Conservation (phyloP, 2,329 filamentous ascomycete genomes). For the Tolypocladium guangdongense region DNA sequence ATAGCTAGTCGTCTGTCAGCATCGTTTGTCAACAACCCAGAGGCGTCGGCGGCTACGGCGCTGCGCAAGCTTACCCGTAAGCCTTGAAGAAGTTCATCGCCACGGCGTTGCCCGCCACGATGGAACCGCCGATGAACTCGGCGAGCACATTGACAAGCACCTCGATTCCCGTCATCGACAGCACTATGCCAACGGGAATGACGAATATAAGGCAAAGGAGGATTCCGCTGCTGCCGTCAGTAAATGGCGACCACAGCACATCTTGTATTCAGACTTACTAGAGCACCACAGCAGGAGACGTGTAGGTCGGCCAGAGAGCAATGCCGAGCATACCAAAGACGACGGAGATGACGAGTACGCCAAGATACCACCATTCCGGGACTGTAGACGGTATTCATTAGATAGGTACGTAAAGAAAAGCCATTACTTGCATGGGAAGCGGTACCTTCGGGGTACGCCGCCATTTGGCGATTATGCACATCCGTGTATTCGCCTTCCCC, state of each 20-base stretch:
- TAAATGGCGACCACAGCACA: neutral
- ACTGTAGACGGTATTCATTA: slow-evolving; percentile 9
- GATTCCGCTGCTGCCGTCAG: slow-evolving; percentile 16
- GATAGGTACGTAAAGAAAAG: no score
- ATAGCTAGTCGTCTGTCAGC: slow-evolving; percentile 9
- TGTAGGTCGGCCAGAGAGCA: slow-evolving; percentile 29
- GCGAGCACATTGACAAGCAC: slow-evolving; percentile 33
- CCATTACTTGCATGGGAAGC: neutral
- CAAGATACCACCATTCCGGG: slow-evolving; percentile 37
- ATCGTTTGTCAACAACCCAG: neutral
- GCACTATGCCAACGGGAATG: slow-evolving; percentile 32
- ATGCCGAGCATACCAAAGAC: slow-evolving; percentile 23
- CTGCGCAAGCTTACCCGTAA: slow-evolving; percentile 13
- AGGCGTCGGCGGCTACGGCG: no score
- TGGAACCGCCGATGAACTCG: slow-evolving; percentile 34
- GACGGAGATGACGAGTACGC: slow-evolving; percentile 19
- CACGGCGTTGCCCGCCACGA: slow-evolving; percentile 31
- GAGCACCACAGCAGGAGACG: slow-evolving; percentile 29
- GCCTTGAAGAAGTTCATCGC: slow-evolving; percentile 37
- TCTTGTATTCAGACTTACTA: slow-evolving; percentile 9
- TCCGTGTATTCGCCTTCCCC: slow-evolving; percentile 15
- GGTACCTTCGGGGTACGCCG: slow-evolving; percentile 26
- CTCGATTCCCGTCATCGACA: slow-evolving; percentile 29
- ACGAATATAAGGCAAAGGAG: slow-evolving; percentile 29
- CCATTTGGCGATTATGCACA: slow-evolving; percentile 38